Base-by-base conservation (phyloP, 106 monocot species). In the Amphibolis antarctica region DNA sequence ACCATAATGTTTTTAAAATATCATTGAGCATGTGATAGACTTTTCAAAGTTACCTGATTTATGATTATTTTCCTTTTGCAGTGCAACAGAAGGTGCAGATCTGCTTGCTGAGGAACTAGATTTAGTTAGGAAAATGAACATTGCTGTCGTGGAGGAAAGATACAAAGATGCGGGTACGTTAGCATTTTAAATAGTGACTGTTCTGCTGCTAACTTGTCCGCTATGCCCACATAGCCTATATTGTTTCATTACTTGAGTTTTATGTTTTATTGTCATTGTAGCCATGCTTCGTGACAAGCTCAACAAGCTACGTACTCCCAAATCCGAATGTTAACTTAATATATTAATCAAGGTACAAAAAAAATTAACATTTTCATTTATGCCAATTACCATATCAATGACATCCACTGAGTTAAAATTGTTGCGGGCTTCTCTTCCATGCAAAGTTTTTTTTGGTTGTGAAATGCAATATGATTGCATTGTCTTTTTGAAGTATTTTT, bases 81-180 rank as follows among this genome's bases (percentile, higher is more conserved):
- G 83, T 67, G 85, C 80, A 50, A 63, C 66, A 75, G 85, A 85
- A 62, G 84, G 71, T 56, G 71, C 60, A 30, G 85, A 85, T 75
- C 43, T 53, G 27, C 66, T 80, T 49, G 17, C 66, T 28, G 78
- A 71, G 77, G 85, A 85, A 72, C 72, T 85, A 64, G 55, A 75
- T 69, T 67, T 85, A 59, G 62, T 85, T 18, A 67, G 65, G 53
- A 85, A 78, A 65, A 65, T 85, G 75, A 69, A 75, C 28, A 58
- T 60, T 28, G 80, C 85, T 5, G 62, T 81, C 17, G n/a, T 61
- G 36, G 78, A 85, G 62, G 85, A 85, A 69, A 85, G 75, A 78
- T 85, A 75, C 67, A 47, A 69, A 75, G 80, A 85, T 58, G 85
- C 85, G 78, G 80, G 85, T 55, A 78, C 57, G 60, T 10, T 65